Base-by-base conservation (phyloP, 805 yeast species). In the Kazachstania kunashirensis region DNA sequence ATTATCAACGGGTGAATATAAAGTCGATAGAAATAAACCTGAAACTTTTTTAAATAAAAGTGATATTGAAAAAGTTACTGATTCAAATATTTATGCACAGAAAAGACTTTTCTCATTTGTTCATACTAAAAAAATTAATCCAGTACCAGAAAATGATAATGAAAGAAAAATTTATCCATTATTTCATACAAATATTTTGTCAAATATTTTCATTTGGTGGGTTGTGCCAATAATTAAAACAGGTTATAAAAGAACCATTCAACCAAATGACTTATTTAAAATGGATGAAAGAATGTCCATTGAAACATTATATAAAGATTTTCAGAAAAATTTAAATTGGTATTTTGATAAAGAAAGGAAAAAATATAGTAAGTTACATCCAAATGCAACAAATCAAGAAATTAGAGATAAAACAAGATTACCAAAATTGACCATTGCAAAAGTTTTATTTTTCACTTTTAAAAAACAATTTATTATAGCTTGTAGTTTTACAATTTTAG, bases 241-340 rank as follows among this genome's bases (percentile, higher is more conserved):
- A 6, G 92, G 94, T 6, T 82, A 82, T 55, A 78, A 75, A 54
- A 66, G 92, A 50, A 79, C 88, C 0, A 58, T 83, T 31, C 72
- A 71, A 29, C 75, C 80, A 2, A 68, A 71, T 33, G 92, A 83
- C 57, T 52, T 81, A 45, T 81, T 53, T 45, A 50, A 50, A 20
- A 53, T 74, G 42, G 70, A 68, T 15, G 63, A 65, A 2, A 59
- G 61, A 24, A 59, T 66, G 57, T 50, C 62, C 11, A 61, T 70
- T 26, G 72, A 72, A 20, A 46, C 46, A n/a, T 52, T 71, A 40
- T 63, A 65, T 38, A 46, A 37, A 1, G 48, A 41, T 20, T 75
- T 75, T 38, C 55, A 54, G 29, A 33, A 37, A 6, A 43, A 59
- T 34, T 52, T 71, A 42, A 51, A 57, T 4, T 44, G 37, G 3